Evolutionary conservation across 1,284 basidiomycete species (phyloP), one percentile per base, ranked within the genome.

Genomic region (Cystobasidiaceae sp.): DNA sequence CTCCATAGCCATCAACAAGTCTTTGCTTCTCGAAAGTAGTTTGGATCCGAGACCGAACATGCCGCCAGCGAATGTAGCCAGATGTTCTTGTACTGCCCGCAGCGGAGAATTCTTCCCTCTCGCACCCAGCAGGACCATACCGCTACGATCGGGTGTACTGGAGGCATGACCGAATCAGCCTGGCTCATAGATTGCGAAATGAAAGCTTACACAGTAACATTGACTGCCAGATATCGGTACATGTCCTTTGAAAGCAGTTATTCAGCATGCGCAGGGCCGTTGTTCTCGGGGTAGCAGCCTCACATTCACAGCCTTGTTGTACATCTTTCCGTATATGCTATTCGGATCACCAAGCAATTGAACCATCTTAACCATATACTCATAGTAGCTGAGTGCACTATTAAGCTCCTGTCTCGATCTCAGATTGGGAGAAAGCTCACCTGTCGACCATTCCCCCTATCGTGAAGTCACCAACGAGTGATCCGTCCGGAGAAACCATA

Each of bases 301-400:
- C 2, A 72, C 75, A 39, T 82, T 79, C 34, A 82, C 77, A 1
- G 79, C 77, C 1, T 71, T 72, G 7, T 71, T 71, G 71, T 82
- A 83, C 74, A 83, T 78, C 9, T 76, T 71, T 32, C 73, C 72
- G 74, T 81, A 83, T 61, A 80, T 78, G 34, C 75, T 69, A 0
- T 78, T 72, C 3, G 72, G 4, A 6, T 76, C 78, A 28, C 78
- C 79, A 2, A 81, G 74, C 3, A 82, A 75, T 68, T 81, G 79
- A 71, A 80, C 78, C 69, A 78, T 76, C 72, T 82, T 82, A 77
- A 82, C 77, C 21, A 83, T 75, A 71, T 82, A 83, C 70, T 82
- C 82, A 72, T 82, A 83, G 73, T 81, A 82, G 27, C 75, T 55
- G 34, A 9, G n/a, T n/a, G n/a, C 77, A 4, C 73, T 71, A 64